Evolutionary conservation across 2,329 filamentous ascomycete genomes (phyloP), one percentile per base, ranked within the genome.

Genomic region (Trichoderma atrobrunneum): DNA sequence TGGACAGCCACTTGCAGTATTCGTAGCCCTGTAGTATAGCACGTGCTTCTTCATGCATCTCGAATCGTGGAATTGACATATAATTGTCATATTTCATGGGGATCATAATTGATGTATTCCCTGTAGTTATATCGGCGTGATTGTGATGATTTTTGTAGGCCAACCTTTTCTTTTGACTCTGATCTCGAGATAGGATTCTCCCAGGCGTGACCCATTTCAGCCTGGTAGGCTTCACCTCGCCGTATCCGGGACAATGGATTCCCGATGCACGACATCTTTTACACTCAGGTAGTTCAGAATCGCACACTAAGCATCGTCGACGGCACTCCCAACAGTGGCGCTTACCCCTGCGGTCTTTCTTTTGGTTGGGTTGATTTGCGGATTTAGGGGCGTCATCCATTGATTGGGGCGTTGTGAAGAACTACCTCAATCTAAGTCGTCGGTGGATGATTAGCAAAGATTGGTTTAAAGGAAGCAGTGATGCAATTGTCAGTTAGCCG

Each of bases 271-370:
- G 11, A 18, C 63, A 65, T 54, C 63, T 16, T 32, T n/a, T n/a
- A n/a, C 63, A 65, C 5, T 48, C 63, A 56, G 63, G 63, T 18
- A 4, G 14, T 2, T 12, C 28, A 5, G 43, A 65, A 26, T 65
- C 63, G 18, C 63, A 65, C 14, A 65, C 63, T n/a, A 65, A 36
- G 16, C 43, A 65, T 14, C 63, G 43, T 26, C 43, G 63, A 3
- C 63, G 63, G n/a, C 63, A 65, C n/a, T 65, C 63, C 63, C 63
- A 65, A 2, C 63, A 65, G 28, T 65, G 63, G n/a, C 63, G 63
- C 63, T 24, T 65, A n/a, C 43, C 2, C 7, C 5, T 2, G 16
- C 2, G 14, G 5, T 4, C n/a, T 16, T 11, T 14, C 10, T 36
- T 18, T 56, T 14, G 43, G 0, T 2, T 65, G 5, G 24, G 43